These are phyloP conservation scores for Alternaria postmessia DNA, from an alignment of 2,329 filamentous ascomycete species.

Conservation along the genomic window DNA sequence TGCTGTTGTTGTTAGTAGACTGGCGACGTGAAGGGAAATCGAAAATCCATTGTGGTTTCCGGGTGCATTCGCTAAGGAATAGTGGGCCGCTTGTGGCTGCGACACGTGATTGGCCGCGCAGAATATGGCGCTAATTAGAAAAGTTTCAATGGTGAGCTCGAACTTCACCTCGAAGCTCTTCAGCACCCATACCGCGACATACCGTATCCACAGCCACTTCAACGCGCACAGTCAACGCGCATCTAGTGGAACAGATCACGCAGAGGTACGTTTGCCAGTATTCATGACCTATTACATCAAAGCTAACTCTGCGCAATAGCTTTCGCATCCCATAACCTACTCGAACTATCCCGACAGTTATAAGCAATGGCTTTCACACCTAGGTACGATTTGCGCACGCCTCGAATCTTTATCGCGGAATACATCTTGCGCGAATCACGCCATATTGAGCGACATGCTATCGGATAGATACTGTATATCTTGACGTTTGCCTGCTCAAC, in stretches of 20 bases:
- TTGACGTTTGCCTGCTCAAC: neutral
- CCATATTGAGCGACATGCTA: neutral
- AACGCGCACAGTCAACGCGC: slow-evolving; percentile 26
- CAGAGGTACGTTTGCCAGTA: neutral
- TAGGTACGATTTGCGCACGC: slow-evolving; percentile 30
- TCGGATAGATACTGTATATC: neutral
- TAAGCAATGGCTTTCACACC: slow-evolving; percentile 42
- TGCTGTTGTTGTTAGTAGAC: slow-evolving; percentile 47
- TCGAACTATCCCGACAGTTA: slow-evolving; percentile 9
- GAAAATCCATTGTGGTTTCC: slow-evolving; percentile 32
- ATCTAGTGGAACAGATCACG: slow-evolving; percentile 3
- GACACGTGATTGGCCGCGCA: slow-evolving; percentile 10
- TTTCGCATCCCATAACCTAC: slow-evolving; percentile 20
- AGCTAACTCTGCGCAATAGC: slow-evolving; percentile 19
- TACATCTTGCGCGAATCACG: neutral
- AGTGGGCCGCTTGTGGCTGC: slow-evolving; percentile 18
- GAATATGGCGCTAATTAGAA: slow-evolving; percentile 16
- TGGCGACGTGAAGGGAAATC: slow-evolving; percentile 29
- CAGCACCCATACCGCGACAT: slow-evolving; percentile 24
- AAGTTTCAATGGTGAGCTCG: slow-evolving; percentile 22
- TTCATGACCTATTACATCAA: neutral
- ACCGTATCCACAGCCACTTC: slow-evolving; percentile 16
- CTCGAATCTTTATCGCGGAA: slow-evolving; percentile 5
- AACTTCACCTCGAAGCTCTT: slow-evolving; percentile 27
- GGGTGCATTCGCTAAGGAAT: slow-evolving; percentile 36